phyloP scores from a whole-genome alignment of 306 rosid genomes.

The Quercus berberidifolia region DNA sequence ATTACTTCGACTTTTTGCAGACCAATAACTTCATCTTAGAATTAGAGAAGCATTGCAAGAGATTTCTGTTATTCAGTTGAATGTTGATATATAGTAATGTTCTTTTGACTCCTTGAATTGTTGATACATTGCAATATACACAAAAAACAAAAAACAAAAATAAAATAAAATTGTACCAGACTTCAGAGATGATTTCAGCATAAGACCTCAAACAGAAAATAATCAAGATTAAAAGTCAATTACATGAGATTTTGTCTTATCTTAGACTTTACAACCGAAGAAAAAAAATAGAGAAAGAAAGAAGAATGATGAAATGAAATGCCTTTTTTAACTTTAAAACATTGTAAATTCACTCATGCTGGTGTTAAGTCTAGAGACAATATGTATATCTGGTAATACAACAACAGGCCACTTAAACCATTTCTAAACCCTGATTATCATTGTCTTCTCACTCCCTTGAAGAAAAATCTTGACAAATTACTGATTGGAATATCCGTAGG shows the following conservation, averaged over 20 bases:
- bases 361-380: not conserved
- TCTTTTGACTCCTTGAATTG: not conserved
- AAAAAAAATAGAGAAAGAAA: not conserved
- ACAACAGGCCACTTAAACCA: too few species aligned
- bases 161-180: not conserved
- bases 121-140: not conserved
- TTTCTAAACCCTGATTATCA: too few species aligned
- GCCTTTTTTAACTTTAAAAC: not conserved
- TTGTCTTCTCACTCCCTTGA: too few species aligned
- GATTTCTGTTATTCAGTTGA: not conserved
- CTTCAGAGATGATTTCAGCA: not conserved
- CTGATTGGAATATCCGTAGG: too few species aligned
- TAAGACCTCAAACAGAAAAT: not conserved
- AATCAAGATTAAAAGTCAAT: not conserved
- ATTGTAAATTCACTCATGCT: not conserved
- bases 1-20: not conserved
- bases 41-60: not conserved
- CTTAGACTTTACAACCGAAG: not conserved
- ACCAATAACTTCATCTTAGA: not conserved
- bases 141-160: too few species aligned
- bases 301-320: not conserved
- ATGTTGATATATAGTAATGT: not conserved
- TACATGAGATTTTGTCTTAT: not conserved
- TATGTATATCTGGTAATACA: not conserved
- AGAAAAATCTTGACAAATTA: too few species aligned